phyloP scores from a whole-genome alignment of 371 early-diverging fungal species.

The Mortierella sp. region DNA sequence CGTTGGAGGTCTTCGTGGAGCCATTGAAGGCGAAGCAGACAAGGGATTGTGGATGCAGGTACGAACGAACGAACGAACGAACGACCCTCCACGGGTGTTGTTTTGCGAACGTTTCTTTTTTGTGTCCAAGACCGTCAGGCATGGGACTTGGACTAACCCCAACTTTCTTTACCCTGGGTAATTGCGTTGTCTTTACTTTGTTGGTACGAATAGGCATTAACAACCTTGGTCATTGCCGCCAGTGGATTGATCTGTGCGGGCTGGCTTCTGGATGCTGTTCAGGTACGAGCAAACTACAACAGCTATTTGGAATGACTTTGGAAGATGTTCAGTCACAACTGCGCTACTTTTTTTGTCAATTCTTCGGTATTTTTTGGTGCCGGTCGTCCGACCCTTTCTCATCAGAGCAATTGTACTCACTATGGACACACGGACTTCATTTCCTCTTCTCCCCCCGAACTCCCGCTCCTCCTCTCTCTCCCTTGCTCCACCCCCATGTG shows the following conservation, averaged over 20 bases:
- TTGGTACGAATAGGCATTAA: constrained; percentile 67
- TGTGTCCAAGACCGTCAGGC: background rate
- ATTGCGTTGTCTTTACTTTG: background rate
- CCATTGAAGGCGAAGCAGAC: constrained; percentile 16
- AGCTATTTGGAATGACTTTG: background rate
- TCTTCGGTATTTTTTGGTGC: background rate
- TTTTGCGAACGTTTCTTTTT: background rate
- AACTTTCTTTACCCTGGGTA: background rate
- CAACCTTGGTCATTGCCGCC: constrained; percentile 79
- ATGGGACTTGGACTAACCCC: background rate
- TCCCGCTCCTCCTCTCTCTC: background rate
- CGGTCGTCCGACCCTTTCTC: background rate
- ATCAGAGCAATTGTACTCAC: background rate
- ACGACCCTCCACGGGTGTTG: background rate
- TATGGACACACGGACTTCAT: constrained; percentile 11
- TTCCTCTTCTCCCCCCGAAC: background rate
- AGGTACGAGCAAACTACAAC: constrained; percentile 58
- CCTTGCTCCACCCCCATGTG: background rate
- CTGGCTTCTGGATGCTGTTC: constrained; percentile 74
- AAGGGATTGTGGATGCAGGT: constrained; percentile 56
- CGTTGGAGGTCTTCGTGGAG: background rate
- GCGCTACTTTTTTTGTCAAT: background rate
- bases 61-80: constrained; percentile 6
- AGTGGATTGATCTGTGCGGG: constrained; percentile 82
- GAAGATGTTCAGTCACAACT: background rate